phyloP scores from a whole-genome alignment of 805 yeast species.

The Metschnikowia kofuensis region DNA sequence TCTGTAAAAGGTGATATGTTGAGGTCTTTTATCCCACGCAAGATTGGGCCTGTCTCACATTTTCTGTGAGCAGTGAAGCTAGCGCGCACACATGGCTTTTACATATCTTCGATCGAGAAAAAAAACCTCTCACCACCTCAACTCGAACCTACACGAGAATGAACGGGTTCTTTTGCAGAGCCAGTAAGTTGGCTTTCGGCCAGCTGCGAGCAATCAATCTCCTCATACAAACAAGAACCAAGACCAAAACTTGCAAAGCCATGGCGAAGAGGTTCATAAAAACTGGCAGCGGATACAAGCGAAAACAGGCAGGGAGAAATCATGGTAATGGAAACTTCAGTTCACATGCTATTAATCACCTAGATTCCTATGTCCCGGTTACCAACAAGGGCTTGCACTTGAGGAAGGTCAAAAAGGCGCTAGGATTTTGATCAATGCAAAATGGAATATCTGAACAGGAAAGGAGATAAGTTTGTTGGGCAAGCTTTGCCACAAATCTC shows the following conservation, averaged over 20 bases:
- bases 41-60: too few relatives aligned
- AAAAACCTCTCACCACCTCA: background rate
- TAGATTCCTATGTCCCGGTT: conserved; percentile 59
- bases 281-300: conserved; percentile 59
- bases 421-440: conserved; percentile 20
- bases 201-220: conserved; percentile 22
- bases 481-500: too few relatives aligned
- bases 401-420: conserved; percentile 53
- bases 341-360: conserved; percentile 51
- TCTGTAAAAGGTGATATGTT: too few relatives aligned
- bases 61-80: background rate
- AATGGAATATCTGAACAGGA: too few relatives aligned
- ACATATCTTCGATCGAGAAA: conserved; percentile 1
- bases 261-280: conserved; percentile 85
- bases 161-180: conserved; percentile 18
- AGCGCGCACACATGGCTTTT: conserved; percentile 5
- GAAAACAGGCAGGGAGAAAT: conserved; percentile 73
- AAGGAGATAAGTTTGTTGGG: too few relatives aligned
- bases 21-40: too few relatives aligned
- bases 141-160: conserved; percentile 1
- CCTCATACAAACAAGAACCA: conserved; percentile 38
- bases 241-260: conserved; percentile 80
- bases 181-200: conserved; percentile 16
- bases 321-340: conserved; percentile 94
- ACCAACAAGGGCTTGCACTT: conserved; percentile 51